A percentile compares a stretch with the other conserved stretches of the same genome.
These are phyloP conservation scores for Rickenella mellea DNA, from an alignment of 768 basidiomycete species.

Conservation along the genomic window DNA sequence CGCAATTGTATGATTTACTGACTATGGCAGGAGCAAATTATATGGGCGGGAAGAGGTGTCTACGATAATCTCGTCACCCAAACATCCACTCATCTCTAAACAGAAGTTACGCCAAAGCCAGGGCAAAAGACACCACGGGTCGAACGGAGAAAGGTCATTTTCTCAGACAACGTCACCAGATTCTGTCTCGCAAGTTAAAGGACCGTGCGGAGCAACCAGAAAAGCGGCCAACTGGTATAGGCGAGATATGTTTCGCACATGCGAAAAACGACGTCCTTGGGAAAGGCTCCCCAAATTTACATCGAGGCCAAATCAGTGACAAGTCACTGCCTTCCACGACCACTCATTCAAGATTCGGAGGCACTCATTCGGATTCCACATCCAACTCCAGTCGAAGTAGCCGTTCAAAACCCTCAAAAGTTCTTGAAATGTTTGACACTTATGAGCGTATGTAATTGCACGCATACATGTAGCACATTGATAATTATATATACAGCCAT, in stretches of 20 bases:
- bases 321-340: background rate
- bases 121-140: constrained; percentile 44
- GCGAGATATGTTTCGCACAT: background rate
- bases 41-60: constrained; percentile 64
- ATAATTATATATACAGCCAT: background rate
- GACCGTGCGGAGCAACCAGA: background rate
- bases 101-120: constrained; percentile 52
- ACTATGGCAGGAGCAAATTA: constrained; percentile 63
- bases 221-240: background rate
- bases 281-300: no score
- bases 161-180: constrained; percentile 36
- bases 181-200: background rate
- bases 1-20: no score
- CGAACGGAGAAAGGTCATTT: constrained; percentile 54
- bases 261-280: no score
- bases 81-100: background rate
- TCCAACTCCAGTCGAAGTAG: background rate
- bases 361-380: background rate
- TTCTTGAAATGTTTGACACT: background rate
- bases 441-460: background rate
- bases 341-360: background rate
- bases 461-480: no score
- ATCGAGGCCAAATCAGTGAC: background rate
- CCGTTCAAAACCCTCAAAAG: background rate
- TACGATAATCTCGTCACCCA: background rate